Conservation (phyloP, 805 yeast genomes). For the Saccharomycopsis schoenii region DNA sequence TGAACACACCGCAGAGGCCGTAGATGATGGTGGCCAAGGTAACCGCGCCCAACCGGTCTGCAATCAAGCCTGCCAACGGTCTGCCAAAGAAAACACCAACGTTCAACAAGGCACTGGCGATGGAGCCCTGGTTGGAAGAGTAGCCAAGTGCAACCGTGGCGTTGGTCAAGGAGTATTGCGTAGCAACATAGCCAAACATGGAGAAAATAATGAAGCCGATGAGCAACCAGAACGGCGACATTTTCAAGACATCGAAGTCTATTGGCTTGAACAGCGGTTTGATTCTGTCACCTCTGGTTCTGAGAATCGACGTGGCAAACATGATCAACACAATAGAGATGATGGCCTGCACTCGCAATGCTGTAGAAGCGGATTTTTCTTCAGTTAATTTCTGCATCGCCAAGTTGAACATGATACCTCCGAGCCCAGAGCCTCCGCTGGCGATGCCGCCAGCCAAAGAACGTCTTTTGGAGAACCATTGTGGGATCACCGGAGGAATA, state of each 20-base stretch:
- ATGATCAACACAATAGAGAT: constrained; percentile 27
- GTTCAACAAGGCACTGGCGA: constrained; percentile 50
- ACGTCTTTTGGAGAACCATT: constrained; percentile 45
- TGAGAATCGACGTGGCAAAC: constrained; percentile 28
- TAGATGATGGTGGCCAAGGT: constrained; percentile 34
- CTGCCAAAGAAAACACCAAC: constrained; percentile 48
- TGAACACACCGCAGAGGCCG: constrained; percentile 31
- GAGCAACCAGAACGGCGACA: constrained; percentile 35
- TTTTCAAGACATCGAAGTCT: constrained; percentile 32
- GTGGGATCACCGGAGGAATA: constrained; percentile 39
- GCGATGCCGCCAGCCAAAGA: constrained; percentile 31
- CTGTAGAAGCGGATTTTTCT: constrained; percentile 26
- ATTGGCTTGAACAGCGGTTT: constrained; percentile 30
- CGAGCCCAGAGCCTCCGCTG: constrained; percentile 33
- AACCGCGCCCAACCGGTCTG: constrained; percentile 44
- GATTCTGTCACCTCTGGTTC: constrained; percentile 30
- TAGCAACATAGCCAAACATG: constrained; percentile 50
- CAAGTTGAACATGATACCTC: constrained; percentile 34
- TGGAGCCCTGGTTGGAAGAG: constrained; percentile 41
- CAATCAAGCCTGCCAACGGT: constrained; percentile 42
- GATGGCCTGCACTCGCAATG: constrained; percentile 30
- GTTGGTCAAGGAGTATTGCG: constrained; percentile 49
- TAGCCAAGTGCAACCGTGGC: constrained; percentile 54
- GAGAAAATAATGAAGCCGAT: constrained; percentile 36
- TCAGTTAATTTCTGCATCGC: constrained; percentile 29